Conservation (phyloP, 164 flowering plant genomes). For the Liquidambar formosana region DNA sequence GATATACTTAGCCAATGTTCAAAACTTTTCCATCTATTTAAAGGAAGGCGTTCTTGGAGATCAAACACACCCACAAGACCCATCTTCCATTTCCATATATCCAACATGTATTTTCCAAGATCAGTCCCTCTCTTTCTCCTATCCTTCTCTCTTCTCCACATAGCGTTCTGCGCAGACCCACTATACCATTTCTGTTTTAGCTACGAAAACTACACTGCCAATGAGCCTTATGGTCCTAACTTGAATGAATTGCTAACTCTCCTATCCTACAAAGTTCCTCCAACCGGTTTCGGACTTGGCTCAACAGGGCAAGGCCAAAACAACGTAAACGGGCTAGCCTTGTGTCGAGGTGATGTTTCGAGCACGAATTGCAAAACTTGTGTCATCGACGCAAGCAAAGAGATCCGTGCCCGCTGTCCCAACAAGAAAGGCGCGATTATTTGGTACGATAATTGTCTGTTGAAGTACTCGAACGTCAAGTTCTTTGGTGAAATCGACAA, state of each 20-base stretch:
- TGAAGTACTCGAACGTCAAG: conserved; percentile 34
- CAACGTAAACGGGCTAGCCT: conserved; percentile 25
- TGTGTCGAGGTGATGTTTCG: conserved; percentile 50
- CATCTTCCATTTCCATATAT: too few relatives aligned
- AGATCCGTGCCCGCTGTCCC: conserved; percentile 34
- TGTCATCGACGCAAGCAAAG: conserved; percentile 18
- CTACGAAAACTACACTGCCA: conserved; percentile 18
- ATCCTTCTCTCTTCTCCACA: conserved; percentile 10
- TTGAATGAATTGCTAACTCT: conserved; percentile 11
- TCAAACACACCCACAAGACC: too few relatives aligned
- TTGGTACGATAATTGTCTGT: conserved; percentile 48
- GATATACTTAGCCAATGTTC: too few relatives aligned
- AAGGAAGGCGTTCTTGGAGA: too few relatives aligned
- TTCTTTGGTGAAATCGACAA: conserved; percentile 39
- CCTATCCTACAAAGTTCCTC: conserved; percentile 14
- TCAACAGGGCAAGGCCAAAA: conserved; percentile 14
- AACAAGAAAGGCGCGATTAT: conserved; percentile 30
- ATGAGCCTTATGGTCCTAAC: conserved; percentile 19
- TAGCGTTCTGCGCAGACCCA: conserved; percentile 15
- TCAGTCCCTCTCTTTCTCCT: not conserved
- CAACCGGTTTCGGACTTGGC: conserved; percentile 22
- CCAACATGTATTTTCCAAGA: conserved; percentile 16
- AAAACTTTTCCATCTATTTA: too few relatives aligned
- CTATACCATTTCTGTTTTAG: conserved; percentile 28
- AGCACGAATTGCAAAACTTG: conserved; percentile 36